Conservation (phyloP, 2,329 filamentous ascomycete species). For the Elsinoe australis region DNA sequence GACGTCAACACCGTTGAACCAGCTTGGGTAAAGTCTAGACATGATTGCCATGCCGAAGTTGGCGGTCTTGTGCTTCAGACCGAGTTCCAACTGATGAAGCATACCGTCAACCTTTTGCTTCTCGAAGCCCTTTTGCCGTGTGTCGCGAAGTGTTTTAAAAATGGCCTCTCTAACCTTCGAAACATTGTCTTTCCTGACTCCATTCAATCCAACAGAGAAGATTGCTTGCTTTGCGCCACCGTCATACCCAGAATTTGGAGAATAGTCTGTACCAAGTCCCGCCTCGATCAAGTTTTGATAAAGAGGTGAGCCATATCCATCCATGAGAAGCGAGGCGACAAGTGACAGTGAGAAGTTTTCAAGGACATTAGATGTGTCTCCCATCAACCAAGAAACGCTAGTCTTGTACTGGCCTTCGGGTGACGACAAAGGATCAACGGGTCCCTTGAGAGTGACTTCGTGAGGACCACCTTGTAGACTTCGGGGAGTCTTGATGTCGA, state of each 20-base stretch:
- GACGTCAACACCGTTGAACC: slow-evolving; percentile 93
- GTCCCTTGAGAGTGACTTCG: slow-evolving; percentile 66
- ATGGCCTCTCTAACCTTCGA: slow-evolving; percentile 67
- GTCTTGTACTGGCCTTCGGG: slow-evolving; percentile 87
- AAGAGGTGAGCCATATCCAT: slow-evolving; percentile 90
- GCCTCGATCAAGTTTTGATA: slow-evolving; percentile 84
- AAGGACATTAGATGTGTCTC: slow-evolving; percentile 70
- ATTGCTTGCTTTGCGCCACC: slow-evolving; percentile 67
- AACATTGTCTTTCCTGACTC: slow-evolving; percentile 75
- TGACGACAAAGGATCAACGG: slow-evolving; percentile 78
- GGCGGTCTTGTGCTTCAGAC: slow-evolving; percentile 90
- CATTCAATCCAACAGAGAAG: slow-evolving; percentile 84
- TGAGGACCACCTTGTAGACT: slow-evolving; percentile 59
- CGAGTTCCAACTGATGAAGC: slow-evolving; percentile 87
- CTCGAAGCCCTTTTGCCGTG: slow-evolving; percentile 71
- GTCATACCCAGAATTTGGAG: slow-evolving; percentile 89
- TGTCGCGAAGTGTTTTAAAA: slow-evolving; percentile 62
- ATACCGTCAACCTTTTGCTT: slow-evolving; percentile 86
- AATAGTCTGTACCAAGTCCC: slow-evolving; percentile 86
- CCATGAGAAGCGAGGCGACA: slow-evolving; percentile 74
- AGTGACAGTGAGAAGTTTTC: slow-evolving; percentile 84
- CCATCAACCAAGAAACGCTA: slow-evolving; percentile 85
- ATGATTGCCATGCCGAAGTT: slow-evolving; percentile 89
- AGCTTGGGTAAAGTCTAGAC: slow-evolving; percentile 78
- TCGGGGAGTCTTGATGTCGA: slow-evolving; percentile 68